Conservation (phyloP, 2,329 filamentous ascomycete species). For the Dactylellina sp. region DNA sequence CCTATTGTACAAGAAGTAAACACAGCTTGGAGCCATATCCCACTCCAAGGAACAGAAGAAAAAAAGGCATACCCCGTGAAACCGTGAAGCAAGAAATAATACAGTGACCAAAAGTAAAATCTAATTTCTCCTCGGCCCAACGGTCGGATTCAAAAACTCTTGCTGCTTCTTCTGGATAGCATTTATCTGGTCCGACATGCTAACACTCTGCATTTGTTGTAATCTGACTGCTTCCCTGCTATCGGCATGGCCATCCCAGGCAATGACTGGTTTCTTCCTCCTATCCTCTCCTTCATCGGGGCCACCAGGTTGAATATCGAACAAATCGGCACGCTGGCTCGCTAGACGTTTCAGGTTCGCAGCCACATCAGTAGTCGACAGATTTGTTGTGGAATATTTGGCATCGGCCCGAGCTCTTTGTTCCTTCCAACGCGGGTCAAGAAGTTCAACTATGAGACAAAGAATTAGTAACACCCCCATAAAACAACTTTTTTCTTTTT, state of each 20-base stretch:
- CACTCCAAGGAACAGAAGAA: slow-evolving; percentile 18
- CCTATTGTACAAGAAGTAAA: slow-evolving; percentile 52
- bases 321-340: slow-evolving; percentile 86
- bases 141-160: slow-evolving; percentile 60
- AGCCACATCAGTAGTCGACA: slow-evolving; percentile 86
- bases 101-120: neutral
- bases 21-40: slow-evolving; percentile 8
- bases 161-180: slow-evolving; percentile 72
- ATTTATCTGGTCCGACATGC: slow-evolving; percentile 87
- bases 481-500: too few species aligned
- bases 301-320: slow-evolving; percentile 71
- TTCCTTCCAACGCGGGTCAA: slow-evolving; percentile 95
- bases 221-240: slow-evolving; percentile 69
- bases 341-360: slow-evolving; percentile 96
- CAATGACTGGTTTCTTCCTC: slow-evolving; percentile 72
- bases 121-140: slow-evolving; percentile 59
- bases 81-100: slow-evolving; percentile 16
- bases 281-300: slow-evolving; percentile 72
- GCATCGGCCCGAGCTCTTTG: slow-evolving; percentile 90
- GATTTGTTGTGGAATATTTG: slow-evolving; percentile 84
- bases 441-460: slow-evolving; percentile 76
- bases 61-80: slow-evolving; percentile 32
- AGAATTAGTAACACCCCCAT: slow-evolving; percentile 62
- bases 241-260: slow-evolving; percentile 75
- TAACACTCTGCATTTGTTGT: slow-evolving; percentile 74